A percentile compares a stretch with the other conserved stretches of the same genome.
These are phyloP conservation scores for Jamesozyma spencerorum DNA, from an alignment of 805 yeast genomes.

Conservation along the genomic window DNA sequence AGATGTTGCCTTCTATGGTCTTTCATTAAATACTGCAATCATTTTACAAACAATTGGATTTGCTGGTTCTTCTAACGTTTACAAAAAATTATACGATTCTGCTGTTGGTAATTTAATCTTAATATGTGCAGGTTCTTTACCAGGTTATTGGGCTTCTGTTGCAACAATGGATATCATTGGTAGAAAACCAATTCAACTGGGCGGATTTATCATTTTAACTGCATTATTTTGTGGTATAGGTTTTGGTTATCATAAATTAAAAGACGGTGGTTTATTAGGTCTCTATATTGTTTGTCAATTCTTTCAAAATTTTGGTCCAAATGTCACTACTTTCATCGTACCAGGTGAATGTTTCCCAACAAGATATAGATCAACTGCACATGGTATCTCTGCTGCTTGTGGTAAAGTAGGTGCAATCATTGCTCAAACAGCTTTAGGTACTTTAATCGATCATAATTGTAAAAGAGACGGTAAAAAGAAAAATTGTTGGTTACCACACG, in stretches of 20 bases:
- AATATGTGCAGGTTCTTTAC: slow-evolving; percentile 90
- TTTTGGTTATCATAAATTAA: slow-evolving; percentile 67
- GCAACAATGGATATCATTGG: slow-evolving; percentile 76
- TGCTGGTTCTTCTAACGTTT: slow-evolving; percentile 63
- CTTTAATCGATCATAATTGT: slow-evolving; percentile 73
- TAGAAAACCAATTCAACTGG: slow-evolving; percentile 73
- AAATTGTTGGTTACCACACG: slow-evolving; percentile 82
- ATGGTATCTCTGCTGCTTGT: slow-evolving; percentile 85
- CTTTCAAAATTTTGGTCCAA: slow-evolving; percentile 89
- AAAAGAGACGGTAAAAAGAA: slow-evolving; percentile 37
- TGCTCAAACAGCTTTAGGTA: slow-evolving; percentile 83
- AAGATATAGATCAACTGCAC: slow-evolving; percentile 91
- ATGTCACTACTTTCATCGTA: slow-evolving; percentile 80
- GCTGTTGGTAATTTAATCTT: slow-evolving; percentile 90
- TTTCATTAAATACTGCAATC: slow-evolving; percentile 71
- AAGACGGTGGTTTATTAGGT: slow-evolving; percentile 60
- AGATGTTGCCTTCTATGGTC: slow-evolving; percentile 87
- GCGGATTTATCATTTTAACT: slow-evolving; percentile 68
- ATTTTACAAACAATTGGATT: slow-evolving; percentile 79
- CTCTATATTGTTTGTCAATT: slow-evolving; percentile 74
- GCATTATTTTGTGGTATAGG: slow-evolving; percentile 70
- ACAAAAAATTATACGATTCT: slow-evolving; percentile 58
- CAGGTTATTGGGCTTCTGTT: slow-evolving; percentile 85
- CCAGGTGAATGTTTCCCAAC: slow-evolving; percentile 94
- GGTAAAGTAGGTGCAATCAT: slow-evolving; percentile 92